Evolutionary conservation across 345 rosid genomes (phyloP).

Genomic region (Linum usitatissimum): DNA sequence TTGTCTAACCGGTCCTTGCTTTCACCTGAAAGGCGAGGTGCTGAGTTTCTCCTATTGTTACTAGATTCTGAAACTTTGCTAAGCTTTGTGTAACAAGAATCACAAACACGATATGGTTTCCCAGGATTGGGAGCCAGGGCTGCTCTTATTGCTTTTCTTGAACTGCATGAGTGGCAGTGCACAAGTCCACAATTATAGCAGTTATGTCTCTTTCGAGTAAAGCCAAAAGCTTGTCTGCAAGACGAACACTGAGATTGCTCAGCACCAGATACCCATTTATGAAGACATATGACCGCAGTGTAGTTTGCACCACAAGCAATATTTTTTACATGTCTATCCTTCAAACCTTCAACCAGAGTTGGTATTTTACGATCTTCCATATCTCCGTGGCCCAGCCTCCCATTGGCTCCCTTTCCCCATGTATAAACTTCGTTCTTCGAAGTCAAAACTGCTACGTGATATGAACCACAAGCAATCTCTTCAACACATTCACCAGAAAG

Average conservation of each 20-base stretch:
- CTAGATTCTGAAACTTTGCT: constrained; percentile 58
- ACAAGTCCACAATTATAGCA: constrained; percentile 97
- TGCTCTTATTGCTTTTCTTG: constrained; percentile 72
- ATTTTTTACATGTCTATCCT: constrained; percentile 72
- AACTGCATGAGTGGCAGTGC: constrained; percentile 93
- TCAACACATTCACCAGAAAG: constrained; percentile 59
- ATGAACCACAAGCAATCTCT: constrained; percentile 84
- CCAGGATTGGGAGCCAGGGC: constrained; percentile 79
- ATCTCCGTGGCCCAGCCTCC: constrained; percentile 94
- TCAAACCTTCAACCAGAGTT: constrained; percentile 66
- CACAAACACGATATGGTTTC: constrained; percentile 89
- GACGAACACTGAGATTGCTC: constrained; percentile 90
- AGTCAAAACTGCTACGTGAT: constrained; percentile 78
- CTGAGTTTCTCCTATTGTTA: constrained; percentile 42
- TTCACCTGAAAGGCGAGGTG: constrained; percentile 88
- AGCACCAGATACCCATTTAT: constrained; percentile 83
- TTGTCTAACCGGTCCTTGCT: constrained; percentile 81
- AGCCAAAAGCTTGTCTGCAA: constrained; percentile 90
- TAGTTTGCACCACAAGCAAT: constrained; percentile 89
- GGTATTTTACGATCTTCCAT: constrained; percentile 75
- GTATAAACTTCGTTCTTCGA: constrained; percentile 75
- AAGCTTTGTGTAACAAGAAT: constrained; percentile 66
- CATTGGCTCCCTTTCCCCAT: constrained; percentile 98
- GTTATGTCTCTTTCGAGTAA: constrained; percentile 86
- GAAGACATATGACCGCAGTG: constrained; percentile 80